Percentiles rank a stretch among this genome's conserved stretches.
These are phyloP conservation scores for Xerocomellus chrysenteron DNA, from an alignment of 768 basidiomycete species.

Conservation along the genomic window DNA sequence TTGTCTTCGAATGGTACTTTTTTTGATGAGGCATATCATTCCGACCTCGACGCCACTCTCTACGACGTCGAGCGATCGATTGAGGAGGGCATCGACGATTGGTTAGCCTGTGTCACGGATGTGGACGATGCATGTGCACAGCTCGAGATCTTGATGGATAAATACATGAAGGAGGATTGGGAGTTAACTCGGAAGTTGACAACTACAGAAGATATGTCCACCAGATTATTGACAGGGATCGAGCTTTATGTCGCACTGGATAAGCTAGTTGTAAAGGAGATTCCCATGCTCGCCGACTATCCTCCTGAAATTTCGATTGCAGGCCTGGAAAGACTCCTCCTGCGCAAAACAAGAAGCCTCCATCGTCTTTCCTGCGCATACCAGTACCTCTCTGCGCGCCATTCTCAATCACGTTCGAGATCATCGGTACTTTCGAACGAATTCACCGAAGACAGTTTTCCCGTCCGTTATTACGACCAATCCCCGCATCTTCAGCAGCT, in stretches of 20 bases:
- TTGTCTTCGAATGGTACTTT: slow-evolving; percentile 12
- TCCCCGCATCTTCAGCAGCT: slow-evolving; percentile 26
- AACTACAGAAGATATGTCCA: slow-evolving; percentile 36
- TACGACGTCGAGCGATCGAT: slow-evolving; percentile 39
- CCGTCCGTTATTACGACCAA: slow-evolving; percentile 34
- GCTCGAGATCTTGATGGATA: slow-evolving; percentile 16
- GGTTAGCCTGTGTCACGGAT: slow-evolving; percentile 23
- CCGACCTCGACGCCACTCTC: slow-evolving; percentile 21
- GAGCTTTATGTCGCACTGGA: slow-evolving; percentile 39
- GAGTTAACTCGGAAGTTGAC: neutral
- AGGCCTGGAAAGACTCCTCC: slow-evolving; percentile 22
- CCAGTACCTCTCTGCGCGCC: slow-evolving; percentile 34
- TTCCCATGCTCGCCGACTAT: slow-evolving; percentile 31
- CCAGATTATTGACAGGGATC: slow-evolving; percentile 36
- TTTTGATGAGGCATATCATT: neutral
- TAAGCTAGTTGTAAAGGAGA: slow-evolving; percentile 16
- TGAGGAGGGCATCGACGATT: slow-evolving; percentile 30
- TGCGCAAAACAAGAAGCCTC: slow-evolving; percentile 30
- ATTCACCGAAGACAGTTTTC: slow-evolving; percentile 25
- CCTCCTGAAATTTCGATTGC: slow-evolving; percentile 28
- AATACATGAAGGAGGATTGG: slow-evolving; percentile 25
- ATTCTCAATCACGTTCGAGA: slow-evolving; percentile 6
- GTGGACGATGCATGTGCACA: slow-evolving; percentile 8
- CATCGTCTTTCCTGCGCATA: slow-evolving; percentile 26
- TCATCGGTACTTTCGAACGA: slow-evolving; percentile 34